These are phyloP conservation scores for Cyberlindnera mrakii DNA, from an alignment of 805 yeast genomes.

Conservation along the genomic window DNA sequence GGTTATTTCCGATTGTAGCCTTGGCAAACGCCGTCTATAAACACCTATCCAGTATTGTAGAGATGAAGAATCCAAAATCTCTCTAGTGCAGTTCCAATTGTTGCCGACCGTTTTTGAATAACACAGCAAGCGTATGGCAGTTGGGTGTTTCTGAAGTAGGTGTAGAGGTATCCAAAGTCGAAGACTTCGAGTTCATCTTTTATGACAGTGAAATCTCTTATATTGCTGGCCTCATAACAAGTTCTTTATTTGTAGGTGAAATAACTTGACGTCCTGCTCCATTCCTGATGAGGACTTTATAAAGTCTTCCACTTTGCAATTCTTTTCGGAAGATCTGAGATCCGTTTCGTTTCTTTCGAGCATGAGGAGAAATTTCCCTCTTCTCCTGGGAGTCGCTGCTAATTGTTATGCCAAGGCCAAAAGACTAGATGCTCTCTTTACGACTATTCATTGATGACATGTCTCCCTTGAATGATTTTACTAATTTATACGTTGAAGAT, in stretches of 20 bases:
- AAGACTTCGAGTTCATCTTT: conserved; percentile 83
- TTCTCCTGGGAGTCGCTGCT: conserved; percentile 72
- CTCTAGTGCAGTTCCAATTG: conserved; percentile 55
- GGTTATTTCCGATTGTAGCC: conserved; percentile 83
- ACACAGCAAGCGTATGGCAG: conserved; percentile 69
- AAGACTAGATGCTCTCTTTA: too few relatives aligned
- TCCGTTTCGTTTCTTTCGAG: conserved; percentile 76
- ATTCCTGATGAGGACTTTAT: conserved; percentile 70
- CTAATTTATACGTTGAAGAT: too few relatives aligned
- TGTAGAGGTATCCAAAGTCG: conserved; percentile 53
- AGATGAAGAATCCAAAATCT: conserved; percentile 39
- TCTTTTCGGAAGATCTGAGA: conserved; percentile 45
- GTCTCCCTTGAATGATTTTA: too few relatives aligned
- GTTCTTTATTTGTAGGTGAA: conserved; percentile 87
- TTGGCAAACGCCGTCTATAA: conserved; percentile 30
- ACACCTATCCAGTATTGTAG: conserved; percentile 39
- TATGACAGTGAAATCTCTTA: conserved; percentile 80
- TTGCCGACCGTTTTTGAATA: conserved; percentile 61
- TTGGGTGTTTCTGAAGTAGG: conserved; percentile 61
- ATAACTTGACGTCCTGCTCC: conserved; percentile 83
- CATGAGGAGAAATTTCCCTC: conserved; percentile 95
- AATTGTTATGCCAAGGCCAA: too few relatives aligned
- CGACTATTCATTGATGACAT: too few relatives aligned
- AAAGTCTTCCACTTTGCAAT: conserved; percentile 36
- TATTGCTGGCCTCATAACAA: conserved; percentile 87